Conservation (phyloP, 305 asterid species). For the Ilex paraguariensis region DNA sequence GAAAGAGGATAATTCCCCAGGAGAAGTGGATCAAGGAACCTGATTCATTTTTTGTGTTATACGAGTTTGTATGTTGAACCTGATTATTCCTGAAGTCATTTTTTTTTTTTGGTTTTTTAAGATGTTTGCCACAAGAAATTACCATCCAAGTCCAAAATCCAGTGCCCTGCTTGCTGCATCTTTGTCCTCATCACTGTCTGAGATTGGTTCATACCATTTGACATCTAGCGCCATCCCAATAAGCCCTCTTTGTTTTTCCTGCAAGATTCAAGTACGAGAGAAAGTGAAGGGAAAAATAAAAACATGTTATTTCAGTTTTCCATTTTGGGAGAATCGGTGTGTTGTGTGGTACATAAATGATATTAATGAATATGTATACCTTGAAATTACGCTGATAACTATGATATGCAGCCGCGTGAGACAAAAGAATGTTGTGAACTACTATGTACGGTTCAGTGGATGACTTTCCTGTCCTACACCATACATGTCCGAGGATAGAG, state of each 20-base stretch:
- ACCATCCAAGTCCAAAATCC: slow-evolving; percentile 88
- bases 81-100: slow-evolving; percentile 1
- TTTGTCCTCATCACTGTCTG: slow-evolving; percentile 50
- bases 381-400: slow-evolving; percentile 51
- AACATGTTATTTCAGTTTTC: neutral
- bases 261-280: neutral
- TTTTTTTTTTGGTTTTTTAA: neutral
- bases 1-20: slow-evolving; percentile 83
- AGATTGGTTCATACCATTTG: slow-evolving; percentile 71
- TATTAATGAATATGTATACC: slow-evolving; percentile 25
- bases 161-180: slow-evolving; percentile 71
- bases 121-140: slow-evolving; percentile 8
- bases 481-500: slow-evolving; percentile 56
- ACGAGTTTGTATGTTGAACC: slow-evolving; percentile 1
- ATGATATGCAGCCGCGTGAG: slow-evolving; percentile 75
- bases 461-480: slow-evolving; percentile 66
- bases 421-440: slow-evolving; percentile 66
- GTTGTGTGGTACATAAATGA: too few relatives aligned
- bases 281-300: neutral
- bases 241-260: slow-evolving; percentile 59
- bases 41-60: slow-evolving; percentile 31
- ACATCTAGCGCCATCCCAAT: slow-evolving; percentile 69
- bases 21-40: slow-evolving; percentile 95
- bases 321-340: neutral
- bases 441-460: slow-evolving; percentile 66